Conservation (phyloP, 1,284 basidiomycete species). For the Fomitopsis palustris region DNA sequence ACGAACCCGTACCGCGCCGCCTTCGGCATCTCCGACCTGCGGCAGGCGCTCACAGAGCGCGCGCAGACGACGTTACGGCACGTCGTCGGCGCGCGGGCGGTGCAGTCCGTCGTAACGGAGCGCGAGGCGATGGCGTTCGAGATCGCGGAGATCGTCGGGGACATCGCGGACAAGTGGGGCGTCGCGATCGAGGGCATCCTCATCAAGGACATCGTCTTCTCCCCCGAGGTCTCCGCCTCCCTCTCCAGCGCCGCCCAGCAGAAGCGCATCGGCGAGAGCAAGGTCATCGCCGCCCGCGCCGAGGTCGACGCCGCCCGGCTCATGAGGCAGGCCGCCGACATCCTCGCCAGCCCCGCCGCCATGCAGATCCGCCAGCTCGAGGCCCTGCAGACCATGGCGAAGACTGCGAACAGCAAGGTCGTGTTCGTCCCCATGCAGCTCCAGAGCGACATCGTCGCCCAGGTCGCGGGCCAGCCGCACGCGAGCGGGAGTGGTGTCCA, state of each 20-base stretch:
- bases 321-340: conserved; percentile 93
- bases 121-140: conserved; percentile 95
- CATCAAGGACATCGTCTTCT: conserved; percentile 94
- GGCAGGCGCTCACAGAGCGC: conserved; percentile 85
- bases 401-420: conserved; percentile 80
- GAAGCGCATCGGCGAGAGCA: conserved; percentile 93
- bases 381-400: conserved; percentile 73
- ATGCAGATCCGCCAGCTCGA: conserved; percentile 98
- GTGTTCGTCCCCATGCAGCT: conserved; percentile 94
- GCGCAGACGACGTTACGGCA: conserved; percentile 95
- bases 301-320: conserved; percentile 93
- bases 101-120: conserved; percentile 85
- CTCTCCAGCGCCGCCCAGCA: conserved; percentile 92
- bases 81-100: conserved; percentile 88
- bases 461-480: conserved; percentile 32
- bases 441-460: conserved; percentile 65
- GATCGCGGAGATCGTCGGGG: conserved; percentile 90
- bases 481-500: conserved; percentile 34
- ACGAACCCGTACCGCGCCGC: conserved; percentile 85
- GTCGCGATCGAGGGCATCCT: conserved; percentile 93
- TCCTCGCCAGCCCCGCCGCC: conserved; percentile 88
- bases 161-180: conserved; percentile 90
- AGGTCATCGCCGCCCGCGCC: conserved; percentile 94
- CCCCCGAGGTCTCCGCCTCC: conserved; percentile 85
- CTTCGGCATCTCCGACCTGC: conserved; percentile 89